These are phyloP conservation scores for Pseudisothecium myosuroides DNA, from an alignment of 225 moss, liverwort and hornwort genomes.

Conservation along the genomic window DNA sequence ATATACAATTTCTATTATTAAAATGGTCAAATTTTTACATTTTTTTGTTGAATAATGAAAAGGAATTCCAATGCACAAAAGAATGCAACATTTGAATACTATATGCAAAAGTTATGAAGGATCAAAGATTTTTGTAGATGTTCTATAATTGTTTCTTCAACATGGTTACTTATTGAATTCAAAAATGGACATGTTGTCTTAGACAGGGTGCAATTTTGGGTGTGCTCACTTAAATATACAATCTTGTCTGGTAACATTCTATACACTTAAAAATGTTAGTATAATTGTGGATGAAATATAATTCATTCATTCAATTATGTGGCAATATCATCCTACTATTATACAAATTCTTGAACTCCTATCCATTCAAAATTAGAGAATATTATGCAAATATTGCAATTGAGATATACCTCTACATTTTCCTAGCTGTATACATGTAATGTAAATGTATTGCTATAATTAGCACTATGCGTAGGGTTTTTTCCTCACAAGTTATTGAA, in stretches of 20 bases:
- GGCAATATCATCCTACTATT: not conserved
- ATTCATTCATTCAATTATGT: not conserved
- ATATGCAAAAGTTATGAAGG: not conserved
- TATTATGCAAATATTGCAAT: not conserved
- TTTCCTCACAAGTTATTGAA: not conserved
- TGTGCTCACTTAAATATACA: rapidly evolving
- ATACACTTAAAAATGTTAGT: not conserved
- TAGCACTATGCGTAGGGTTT: too few relatives aligned
- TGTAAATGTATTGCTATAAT: not conserved
- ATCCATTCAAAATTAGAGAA: not conserved
- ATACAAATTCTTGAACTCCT: rapidly evolving
- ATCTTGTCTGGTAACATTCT: rapidly evolving
- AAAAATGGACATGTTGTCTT: not conserved
- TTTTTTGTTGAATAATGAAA: not conserved
- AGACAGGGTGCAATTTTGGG: rapidly evolving
- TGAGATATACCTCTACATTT: not conserved
- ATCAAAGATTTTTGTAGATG: too few relatives aligned
- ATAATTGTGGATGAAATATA: not conserved
- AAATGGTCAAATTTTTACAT: not conserved
- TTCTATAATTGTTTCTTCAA: too few relatives aligned
- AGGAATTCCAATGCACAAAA: not conserved
- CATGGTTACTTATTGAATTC: not conserved
- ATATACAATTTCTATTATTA: not conserved
- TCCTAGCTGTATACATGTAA: too few relatives aligned
- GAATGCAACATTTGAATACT: not conserved